Percentiles rank a stretch among this genome's conserved stretches.
Conservation (phyloP, 1,284 basidiomycete genomes). For the Waitea zeae region DNA sequence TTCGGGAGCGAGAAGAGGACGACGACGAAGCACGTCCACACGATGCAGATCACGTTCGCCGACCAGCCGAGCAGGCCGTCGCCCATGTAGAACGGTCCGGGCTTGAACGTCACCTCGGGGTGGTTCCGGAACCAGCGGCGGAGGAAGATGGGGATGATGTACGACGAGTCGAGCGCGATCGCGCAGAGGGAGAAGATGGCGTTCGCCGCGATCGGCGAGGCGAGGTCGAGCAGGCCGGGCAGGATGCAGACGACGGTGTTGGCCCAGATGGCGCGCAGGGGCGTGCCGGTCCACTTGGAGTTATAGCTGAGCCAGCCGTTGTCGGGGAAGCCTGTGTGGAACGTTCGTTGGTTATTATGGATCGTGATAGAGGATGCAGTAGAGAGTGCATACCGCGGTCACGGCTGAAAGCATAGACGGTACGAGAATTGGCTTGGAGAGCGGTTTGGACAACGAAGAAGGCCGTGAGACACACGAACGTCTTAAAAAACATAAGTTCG, state of each 20-base stretch:
- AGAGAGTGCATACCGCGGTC: slow-evolving; percentile 57
- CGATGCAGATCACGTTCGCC: slow-evolving; percentile 49
- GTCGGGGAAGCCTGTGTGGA: slow-evolving; percentile 72
- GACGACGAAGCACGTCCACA: slow-evolving; percentile 52
- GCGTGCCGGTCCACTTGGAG: slow-evolving; percentile 51
- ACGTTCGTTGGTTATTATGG: no score
- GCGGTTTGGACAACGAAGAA: slow-evolving; percentile 74
- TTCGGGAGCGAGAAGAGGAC: slow-evolving; percentile 65
- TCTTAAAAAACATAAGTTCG: slow-evolving; percentile 19
- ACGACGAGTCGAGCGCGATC: slow-evolving; percentile 55
- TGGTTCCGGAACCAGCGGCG: slow-evolving; percentile 26
- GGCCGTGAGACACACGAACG: slow-evolving; percentile 62
- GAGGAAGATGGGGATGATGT: slow-evolving; percentile 59
- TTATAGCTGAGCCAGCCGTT: slow-evolving; percentile 62
- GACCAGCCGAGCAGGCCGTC: slow-evolving; percentile 47
- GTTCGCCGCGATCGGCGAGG: slow-evolving; percentile 60
- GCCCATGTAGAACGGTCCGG: slow-evolving; percentile 83
- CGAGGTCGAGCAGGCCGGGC: slow-evolving; percentile 64
- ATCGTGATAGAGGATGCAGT: no score
- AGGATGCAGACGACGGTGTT: slow-evolving; percentile 53
- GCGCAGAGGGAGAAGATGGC: slow-evolving; percentile 75
- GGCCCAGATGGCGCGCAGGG: slow-evolving; percentile 71
- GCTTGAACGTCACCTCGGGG: slow-evolving; percentile 73
- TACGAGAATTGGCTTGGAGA: slow-evolving; percentile 76
- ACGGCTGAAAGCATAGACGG: slow-evolving; percentile 82